phyloP scores from a whole-genome alignment of 345 rosid genomes.

The Murraya paniculata region DNA sequence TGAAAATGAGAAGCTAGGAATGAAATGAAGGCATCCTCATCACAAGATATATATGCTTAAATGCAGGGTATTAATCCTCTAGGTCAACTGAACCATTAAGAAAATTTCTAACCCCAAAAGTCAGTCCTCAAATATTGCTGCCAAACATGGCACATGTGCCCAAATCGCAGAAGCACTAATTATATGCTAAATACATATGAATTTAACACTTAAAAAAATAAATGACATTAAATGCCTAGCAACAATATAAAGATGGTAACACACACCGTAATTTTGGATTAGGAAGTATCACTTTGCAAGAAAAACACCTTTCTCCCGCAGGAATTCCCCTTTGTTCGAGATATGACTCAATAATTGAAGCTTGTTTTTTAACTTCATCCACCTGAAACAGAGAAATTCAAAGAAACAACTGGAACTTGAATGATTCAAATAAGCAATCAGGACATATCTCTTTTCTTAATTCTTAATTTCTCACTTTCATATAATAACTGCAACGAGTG shows the following conservation, averaged over 20 bases:
- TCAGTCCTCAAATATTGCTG: not conserved
- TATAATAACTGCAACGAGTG: not conserved
- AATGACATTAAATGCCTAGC: conserved; percentile 39
- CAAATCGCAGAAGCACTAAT: not conserved
- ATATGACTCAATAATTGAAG: conserved; percentile 74
- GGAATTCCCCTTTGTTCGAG: conserved; percentile 82
- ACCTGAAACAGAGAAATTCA: conserved; percentile 40
- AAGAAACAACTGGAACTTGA: not conserved
- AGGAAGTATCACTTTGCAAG: conserved; percentile 82
- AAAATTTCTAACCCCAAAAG: not conserved
- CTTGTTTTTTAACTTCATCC: conserved; percentile 51
- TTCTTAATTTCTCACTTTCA: not conserved
- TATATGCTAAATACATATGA: not conserved
- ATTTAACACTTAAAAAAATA: not conserved
- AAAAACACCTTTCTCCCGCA: conserved; percentile 62
- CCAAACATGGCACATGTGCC: not conserved
- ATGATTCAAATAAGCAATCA: not conserved
- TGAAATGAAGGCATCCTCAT: not conserved
- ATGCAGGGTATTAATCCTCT: not conserved
- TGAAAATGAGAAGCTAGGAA: not conserved
- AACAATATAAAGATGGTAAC: conserved; percentile 15
- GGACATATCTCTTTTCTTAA: not conserved
- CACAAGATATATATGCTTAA: not conserved
- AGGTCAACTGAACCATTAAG: not conserved
- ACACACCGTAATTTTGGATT: conserved; percentile 80